Percentiles rank a stretch among this genome's conserved stretches.
Evolutionary conservation across 352 stramenopile genomes (phyloP).

Genomic region (Phytophthora quininea): DNA sequence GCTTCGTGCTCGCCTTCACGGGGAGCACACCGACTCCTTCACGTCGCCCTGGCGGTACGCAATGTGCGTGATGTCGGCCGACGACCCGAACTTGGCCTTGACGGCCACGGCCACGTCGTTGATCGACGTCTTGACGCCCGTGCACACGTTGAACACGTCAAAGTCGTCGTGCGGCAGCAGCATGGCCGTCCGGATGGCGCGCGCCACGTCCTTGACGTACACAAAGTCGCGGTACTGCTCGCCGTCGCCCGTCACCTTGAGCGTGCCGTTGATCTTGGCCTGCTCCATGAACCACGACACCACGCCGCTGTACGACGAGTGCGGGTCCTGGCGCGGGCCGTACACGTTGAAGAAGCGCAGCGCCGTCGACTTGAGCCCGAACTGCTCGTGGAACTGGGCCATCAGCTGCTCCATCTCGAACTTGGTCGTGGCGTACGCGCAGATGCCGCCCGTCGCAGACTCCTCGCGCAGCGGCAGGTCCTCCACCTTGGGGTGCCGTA

Average conservation of each 20-base stretch:
- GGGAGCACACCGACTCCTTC: slow-evolving; percentile 83
- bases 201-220: slow-evolving; percentile 86
- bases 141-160: slow-evolving; percentile 89
- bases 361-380: slow-evolving; percentile 73
- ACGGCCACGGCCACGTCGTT: slow-evolving; percentile 67
- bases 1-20: slow-evolving; percentile 65
- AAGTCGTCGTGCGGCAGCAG: slow-evolving; percentile 69
- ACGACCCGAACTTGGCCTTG: slow-evolving; percentile 71
- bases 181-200: slow-evolving; percentile 82
- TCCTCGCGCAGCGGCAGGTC: slow-evolving; percentile 78
- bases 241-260: slow-evolving; percentile 80
- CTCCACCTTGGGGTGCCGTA: slow-evolving; percentile 70
- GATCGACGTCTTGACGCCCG: slow-evolving; percentile 72
- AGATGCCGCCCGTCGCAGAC: slow-evolving; percentile 78
- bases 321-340: slow-evolving; percentile 77
- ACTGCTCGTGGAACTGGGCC: slow-evolving; percentile 67
- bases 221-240: slow-evolving; percentile 88
- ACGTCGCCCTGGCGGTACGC: slow-evolving; percentile 77
- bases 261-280: slow-evolving; percentile 79
- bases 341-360: slow-evolving; percentile 90
- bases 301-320: slow-evolving; percentile 87
- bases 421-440: slow-evolving; percentile 82
- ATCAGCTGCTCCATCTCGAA: slow-evolving; percentile 88
- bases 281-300: slow-evolving; percentile 90
- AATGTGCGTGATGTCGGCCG: slow-evolving; percentile 70